Evolutionary conservation across 1,284 basidiomycete species (phyloP), one percentile per base, ranked within the genome.

Genomic region (Cryptococcus floricola): DNA sequence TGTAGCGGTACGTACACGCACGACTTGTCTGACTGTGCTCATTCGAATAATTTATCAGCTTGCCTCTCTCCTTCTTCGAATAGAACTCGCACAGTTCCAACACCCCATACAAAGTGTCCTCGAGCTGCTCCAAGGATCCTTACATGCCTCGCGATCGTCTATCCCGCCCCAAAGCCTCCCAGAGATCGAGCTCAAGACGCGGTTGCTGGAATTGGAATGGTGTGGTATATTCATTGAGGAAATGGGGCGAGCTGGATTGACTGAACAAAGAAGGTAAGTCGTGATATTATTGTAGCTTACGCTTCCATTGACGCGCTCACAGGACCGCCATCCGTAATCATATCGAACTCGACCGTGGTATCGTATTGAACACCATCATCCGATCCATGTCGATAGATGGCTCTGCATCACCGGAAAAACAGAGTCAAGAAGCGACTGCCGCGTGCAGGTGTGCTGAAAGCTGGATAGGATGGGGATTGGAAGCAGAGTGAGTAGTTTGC

Each of bases 171-270:
- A 28, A 16, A 39, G 51, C 28, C 63, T 65, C 16, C 57, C 52
- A 23, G 50, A 55, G 25, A n/a, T 69, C 18, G 52, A 63, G 7
- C 62, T 63, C 52, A 62, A 58, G 41, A 62, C 67, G 53, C 62
- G 68, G n/a, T 56, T 73, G 28, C 66, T 71, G 65, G 65, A 67
- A n/a, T 81, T 91, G 44, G 88, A 91, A 63, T 91, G 91, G 75
- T 78, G 91, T 28, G 81, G 84, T n/a, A 92, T 92, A 54, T 86
- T 84, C 0, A 87, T 88, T 1, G 89, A 93, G 68, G 91, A 94
- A 69, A 81, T 89, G 13, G 80, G 81, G 14, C 81, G 82, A 37
- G 87, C 88, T 6, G 88, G 89, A 71, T 75, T 94, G 52, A 73
- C 89, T 46, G 84, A 85, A n/a, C 68, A 83, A 31, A 84, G 82